phyloP scores from a whole-genome alignment of 1,139 yeast genomes.

The Yamadazyma diddensiae region DNA sequence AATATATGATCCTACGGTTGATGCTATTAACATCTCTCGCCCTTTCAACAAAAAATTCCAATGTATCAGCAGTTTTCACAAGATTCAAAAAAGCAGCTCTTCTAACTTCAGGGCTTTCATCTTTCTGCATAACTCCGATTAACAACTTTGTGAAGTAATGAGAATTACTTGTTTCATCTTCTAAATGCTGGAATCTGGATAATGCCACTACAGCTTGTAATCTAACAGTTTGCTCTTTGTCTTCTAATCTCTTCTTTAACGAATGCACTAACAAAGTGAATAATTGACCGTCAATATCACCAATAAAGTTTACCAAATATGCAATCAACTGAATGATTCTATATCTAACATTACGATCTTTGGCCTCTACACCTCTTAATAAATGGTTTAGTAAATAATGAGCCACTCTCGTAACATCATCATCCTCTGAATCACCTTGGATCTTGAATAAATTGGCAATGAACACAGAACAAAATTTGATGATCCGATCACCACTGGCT shows the following conservation, averaged over 20 bases:
- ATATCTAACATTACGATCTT: slow-evolving; percentile 73
- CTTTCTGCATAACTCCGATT: slow-evolving; percentile 59
- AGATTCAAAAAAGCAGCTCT: slow-evolving; percentile 77
- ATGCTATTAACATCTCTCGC: slow-evolving; percentile 76
- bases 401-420: slow-evolving; percentile 46
- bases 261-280: slow-evolving; percentile 63
- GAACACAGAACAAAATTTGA: slow-evolving; percentile 70
- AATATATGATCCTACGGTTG: slow-evolving; percentile 70
- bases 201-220: slow-evolving; percentile 80
- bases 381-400: slow-evolving; percentile 64
- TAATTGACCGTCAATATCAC: slow-evolving; percentile 73
- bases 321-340: slow-evolving; percentile 80
- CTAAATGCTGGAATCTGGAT: slow-evolving; percentile 67
- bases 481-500: slow-evolving; percentile 70
- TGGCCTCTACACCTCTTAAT: slow-evolving; percentile 73
- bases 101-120: slow-evolving; percentile 85
- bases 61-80: slow-evolving; percentile 51
- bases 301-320: slow-evolving; percentile 65
- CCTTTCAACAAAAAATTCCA: slow-evolving; percentile 67
- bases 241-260: slow-evolving; percentile 63
- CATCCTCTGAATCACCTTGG: slow-evolving; percentile 17
- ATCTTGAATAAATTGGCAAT: slow-evolving; percentile 46
- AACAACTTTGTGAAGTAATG: slow-evolving; percentile 7
- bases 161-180: slow-evolving; percentile 12
- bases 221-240: slow-evolving; percentile 77